These are phyloP conservation scores for Fistulinella prunicolor DNA, from an alignment of 768 basidiomycete genomes.

Conservation along the genomic window DNA sequence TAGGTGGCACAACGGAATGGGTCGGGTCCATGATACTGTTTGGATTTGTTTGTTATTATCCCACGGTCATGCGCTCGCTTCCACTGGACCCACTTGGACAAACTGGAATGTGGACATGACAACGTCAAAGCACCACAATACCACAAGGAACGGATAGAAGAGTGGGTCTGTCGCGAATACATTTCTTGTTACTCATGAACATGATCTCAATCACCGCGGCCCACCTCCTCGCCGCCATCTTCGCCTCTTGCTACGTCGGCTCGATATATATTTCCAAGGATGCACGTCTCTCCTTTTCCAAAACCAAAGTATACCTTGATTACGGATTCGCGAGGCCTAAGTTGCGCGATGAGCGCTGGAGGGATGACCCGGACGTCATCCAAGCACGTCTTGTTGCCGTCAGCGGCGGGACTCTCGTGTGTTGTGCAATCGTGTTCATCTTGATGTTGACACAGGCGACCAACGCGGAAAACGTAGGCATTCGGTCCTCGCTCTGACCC, in stretches of 20 bases:
- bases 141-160: conserved; percentile 15
- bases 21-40: conserved; percentile 14
- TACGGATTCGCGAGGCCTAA: conserved; percentile 31
- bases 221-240: conserved; percentile 54
- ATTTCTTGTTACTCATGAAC: conserved; percentile 1
- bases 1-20: conserved; percentile 19
- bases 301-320: conserved; percentile 23
- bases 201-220: conserved; percentile 37
- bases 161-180: conserved; percentile 6
- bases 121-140: conserved; percentile 14
- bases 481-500: not conserved
- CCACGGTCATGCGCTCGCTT: conserved; percentile 15
- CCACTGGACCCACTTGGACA: conserved; percentile 9
- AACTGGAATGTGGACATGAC: not conserved
- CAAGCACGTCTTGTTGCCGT: conserved; percentile 73
- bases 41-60: conserved; percentile 16
- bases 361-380: conserved; percentile 86
- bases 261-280: conserved; percentile 75
- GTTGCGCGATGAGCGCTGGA: conserved; percentile 49
- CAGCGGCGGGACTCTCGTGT: conserved; percentile 54
- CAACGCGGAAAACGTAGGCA: conserved; percentile 20
- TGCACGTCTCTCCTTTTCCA: conserved; percentile 53
- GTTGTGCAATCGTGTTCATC: conserved; percentile 49
- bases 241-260: conserved; percentile 73
- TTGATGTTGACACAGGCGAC: conserved; percentile 41